Conservation (phyloP, 805 yeast species). For the Candida andamanensis region DNA sequence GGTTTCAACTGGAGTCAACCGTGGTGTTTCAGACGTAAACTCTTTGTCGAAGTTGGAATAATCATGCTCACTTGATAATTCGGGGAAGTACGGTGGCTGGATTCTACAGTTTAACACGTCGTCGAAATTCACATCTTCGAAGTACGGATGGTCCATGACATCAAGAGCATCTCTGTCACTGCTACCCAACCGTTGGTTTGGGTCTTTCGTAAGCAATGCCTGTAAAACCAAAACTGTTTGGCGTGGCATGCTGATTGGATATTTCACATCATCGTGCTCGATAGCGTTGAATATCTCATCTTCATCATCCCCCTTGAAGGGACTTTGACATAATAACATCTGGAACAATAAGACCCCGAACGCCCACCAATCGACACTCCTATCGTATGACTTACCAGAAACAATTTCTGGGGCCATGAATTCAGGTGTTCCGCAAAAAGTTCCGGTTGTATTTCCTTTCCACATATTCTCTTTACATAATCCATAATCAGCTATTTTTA, state of each 20-base stretch:
- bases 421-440: conserved; percentile 99
- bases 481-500: conserved; percentile 96
- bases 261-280: conserved; percentile 90
- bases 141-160: conserved; percentile 93
- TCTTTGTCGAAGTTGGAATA: conserved; percentile 91
- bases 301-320: conserved; percentile 95
- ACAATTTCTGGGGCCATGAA: conserved; percentile 98
- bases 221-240: conserved; percentile 93
- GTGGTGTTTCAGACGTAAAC: conserved; percentile 90
- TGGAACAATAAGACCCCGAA: conserved; percentile 95
- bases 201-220: conserved; percentile 86
- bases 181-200: conserved; percentile 75
- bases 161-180: conserved; percentile 88
- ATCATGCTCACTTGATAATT: conserved; percentile 80
- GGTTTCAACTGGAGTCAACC: conserved; percentile 90
- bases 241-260: conserved; percentile 95
- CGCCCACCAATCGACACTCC: conserved; percentile 99
- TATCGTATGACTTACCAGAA: conserved; percentile 85
- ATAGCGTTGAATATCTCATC: conserved; percentile 97
- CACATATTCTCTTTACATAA: conserved; percentile 93
- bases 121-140: conserved; percentile 84
- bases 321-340: conserved; percentile 94
- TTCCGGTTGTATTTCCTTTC: conserved; percentile 78
- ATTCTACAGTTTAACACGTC: conserved; percentile 69
- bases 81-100: conserved; percentile 88